Base-by-base conservation (phyloP, 2,329 filamentous ascomycete genomes). In the Fusarium papillatum region DNA sequence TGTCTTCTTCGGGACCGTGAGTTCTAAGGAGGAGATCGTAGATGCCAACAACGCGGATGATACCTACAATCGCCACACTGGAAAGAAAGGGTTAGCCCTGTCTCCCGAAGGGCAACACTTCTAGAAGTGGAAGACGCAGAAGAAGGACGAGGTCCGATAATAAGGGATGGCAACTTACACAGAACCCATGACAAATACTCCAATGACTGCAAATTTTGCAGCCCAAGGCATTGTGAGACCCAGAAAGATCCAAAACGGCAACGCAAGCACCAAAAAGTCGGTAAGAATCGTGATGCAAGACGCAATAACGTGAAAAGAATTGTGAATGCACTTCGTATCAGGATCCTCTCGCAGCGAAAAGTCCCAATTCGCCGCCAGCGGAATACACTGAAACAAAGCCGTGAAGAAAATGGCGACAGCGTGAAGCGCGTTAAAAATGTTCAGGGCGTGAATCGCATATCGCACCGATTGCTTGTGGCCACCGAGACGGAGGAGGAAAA, bases 401-500 rank as follows among this genome's bases (percentile, higher is more conserved):
- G 80, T 81, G 48, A 86, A 76, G 66, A 86, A 84, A 7, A 85
- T 81, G 34, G 82, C 80, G 1, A 84, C 76, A 26, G 83, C 80
- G 36, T 84, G 80, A 0, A 79, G 68, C 2, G 36, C 59, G 22
- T 79, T 74, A 31, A 81, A 80, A 14, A 86, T 75, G 7, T 79
- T 80, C 1, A 75, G 70, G 6, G 41, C 48, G 10, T 76, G 43
- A 10, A 75, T 75, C 2, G 73, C 70, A 24, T 71, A 71, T 38
- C 73, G 73, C 2, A 75, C 63, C 3, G 66, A 71, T 5, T 72
- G 78, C 68, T 85, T 85, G 66, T 85, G 83, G 0, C 84, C 85
- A 4, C 84, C 82, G 0, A 88, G 80, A 1, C 85, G 85, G n/a
- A 86, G 79, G 26, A 87, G 81, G 70, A 87, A 87, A 9, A 87